A percentile compares a stretch with the other conserved stretches of the same genome.
Evolutionary conservation across 176 grass and related monocot species (phyloP).

Genomic region (Bothriochloa decipiens): DNA sequence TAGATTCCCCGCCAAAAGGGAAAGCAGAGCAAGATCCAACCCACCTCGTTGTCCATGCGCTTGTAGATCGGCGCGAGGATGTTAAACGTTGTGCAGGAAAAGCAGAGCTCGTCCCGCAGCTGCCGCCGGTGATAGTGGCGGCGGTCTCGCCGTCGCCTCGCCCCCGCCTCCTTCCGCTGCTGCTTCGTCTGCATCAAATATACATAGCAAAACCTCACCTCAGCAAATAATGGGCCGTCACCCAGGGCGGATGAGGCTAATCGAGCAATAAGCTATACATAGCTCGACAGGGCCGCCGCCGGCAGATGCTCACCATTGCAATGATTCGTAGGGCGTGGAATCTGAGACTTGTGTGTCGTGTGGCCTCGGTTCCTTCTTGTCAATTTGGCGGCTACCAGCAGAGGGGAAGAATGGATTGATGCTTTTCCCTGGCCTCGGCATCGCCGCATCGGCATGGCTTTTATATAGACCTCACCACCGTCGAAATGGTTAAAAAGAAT

Average conservation of each 20-base stretch:
- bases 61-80: constrained; percentile 78
- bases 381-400: constrained; percentile 33
- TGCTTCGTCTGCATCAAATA: constrained; percentile 44
- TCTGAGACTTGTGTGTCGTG: not conserved
- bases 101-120: constrained; percentile 47
- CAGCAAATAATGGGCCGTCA: not conserved
- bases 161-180: constrained; percentile 32
- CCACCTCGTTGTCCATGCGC: constrained; percentile 57
- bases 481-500: constrained; percentile 12
- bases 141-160: constrained; percentile 27
- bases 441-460: not conserved
- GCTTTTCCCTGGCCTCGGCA: not conserved
- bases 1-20: not conserved
- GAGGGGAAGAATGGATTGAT: not conserved
- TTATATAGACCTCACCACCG: constrained; percentile 24
- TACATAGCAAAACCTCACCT: not conserved
- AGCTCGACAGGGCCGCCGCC: not conserved
- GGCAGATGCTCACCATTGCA: constrained; percentile 45
- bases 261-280: not conserved
- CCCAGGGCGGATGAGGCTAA: not conserved
- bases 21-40: constrained; percentile 22
- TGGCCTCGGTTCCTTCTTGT: not conserved
- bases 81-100: constrained; percentile 76
- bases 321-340: not conserved
- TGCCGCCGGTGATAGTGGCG: constrained; percentile 26